These are phyloP conservation scores for Gossypium turneri DNA, from an alignment of 345 rosid species.

Conservation along the genomic window DNA sequence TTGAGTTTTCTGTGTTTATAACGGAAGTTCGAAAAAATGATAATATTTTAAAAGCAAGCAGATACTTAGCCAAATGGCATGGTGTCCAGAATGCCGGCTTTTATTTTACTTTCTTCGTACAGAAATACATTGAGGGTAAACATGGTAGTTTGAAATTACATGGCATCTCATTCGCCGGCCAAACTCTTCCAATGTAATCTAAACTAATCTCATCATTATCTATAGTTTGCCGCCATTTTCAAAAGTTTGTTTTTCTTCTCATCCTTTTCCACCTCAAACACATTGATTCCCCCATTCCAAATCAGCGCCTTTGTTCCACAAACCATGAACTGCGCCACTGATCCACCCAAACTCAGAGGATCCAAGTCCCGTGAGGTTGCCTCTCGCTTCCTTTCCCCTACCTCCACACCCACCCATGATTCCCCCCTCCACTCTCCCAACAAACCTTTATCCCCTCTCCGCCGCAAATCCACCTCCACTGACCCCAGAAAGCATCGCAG, in stretches of 20 bases:
- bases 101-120: too few species aligned
- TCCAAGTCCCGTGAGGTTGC: slow-evolving; percentile 52
- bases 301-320: background rate
- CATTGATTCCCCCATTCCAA: background rate
- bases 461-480: slow-evolving; percentile 19
- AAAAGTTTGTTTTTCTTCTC: slow-evolving; percentile 38
- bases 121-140: too few species aligned
- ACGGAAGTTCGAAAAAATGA: background rate
- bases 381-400: slow-evolving; percentile 59
- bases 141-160: too few species aligned
- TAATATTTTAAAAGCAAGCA: too few species aligned
- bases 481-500: slow-evolving; percentile 29
- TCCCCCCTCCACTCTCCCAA: slow-evolving; percentile 31
- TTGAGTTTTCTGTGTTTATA: background rate
- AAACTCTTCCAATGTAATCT: background rate
- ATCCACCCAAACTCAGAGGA: slow-evolving; percentile 33
- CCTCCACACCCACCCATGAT: slow-evolving; percentile 32
- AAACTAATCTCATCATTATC: background rate
- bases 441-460: slow-evolving; percentile 29
- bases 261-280: slow-evolving; percentile 19
- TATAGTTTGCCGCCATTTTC: slow-evolving; percentile 46
- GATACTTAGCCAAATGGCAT: background rate
- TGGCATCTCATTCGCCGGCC: slow-evolving; percentile 42
- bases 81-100: background rate
- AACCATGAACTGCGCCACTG: slow-evolving; percentile 40